These are phyloP conservation scores for Carpinus fangiana DNA, from an alignment of 306 rosid species.

Conservation along the genomic window DNA sequence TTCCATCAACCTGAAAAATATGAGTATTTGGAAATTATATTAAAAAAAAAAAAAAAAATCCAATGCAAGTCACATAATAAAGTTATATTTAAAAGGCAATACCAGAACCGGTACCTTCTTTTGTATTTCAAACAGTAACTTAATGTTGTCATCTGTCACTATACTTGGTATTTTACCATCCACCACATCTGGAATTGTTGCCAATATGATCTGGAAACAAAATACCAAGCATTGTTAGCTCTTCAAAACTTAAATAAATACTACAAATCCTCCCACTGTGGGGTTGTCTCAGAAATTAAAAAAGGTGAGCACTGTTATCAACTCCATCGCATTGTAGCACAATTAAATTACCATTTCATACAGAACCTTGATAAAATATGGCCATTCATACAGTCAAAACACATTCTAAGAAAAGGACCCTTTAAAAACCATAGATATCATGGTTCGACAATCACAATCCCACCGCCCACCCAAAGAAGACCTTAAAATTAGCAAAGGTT, in stretches of 20 bases:
- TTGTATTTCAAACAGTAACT: conserved; percentile 85
- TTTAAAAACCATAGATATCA: background rate
- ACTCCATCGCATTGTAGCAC: background rate
- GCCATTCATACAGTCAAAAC: background rate
- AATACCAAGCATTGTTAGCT: conserved; percentile 7
- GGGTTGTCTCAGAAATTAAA: background rate
- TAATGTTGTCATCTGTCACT: conserved; percentile 79
- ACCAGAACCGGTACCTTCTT: conserved; percentile 56
- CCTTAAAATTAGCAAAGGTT: background rate
- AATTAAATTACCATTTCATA: background rate
- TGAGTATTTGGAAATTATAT: conserved; percentile 8
- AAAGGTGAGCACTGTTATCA: background rate
- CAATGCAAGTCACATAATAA: background rate
- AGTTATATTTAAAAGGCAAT: background rate
- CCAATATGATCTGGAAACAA: conserved; percentile 66
- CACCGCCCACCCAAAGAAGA: background rate
- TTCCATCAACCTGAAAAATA: conserved; percentile 69
- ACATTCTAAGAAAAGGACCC: background rate
- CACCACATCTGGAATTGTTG: conserved; percentile 64
- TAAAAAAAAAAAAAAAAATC: background rate
- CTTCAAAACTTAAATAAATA: conserved; percentile 6
- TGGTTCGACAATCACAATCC: background rate
- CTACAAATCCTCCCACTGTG: background rate
- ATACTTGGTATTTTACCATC: conserved; percentile 68
- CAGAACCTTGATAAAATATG: background rate